Evolutionary conservation across 768 basidiomycete species (phyloP), one percentile per base, ranked within the genome.

Genomic region (Trametes cubensis): DNA sequence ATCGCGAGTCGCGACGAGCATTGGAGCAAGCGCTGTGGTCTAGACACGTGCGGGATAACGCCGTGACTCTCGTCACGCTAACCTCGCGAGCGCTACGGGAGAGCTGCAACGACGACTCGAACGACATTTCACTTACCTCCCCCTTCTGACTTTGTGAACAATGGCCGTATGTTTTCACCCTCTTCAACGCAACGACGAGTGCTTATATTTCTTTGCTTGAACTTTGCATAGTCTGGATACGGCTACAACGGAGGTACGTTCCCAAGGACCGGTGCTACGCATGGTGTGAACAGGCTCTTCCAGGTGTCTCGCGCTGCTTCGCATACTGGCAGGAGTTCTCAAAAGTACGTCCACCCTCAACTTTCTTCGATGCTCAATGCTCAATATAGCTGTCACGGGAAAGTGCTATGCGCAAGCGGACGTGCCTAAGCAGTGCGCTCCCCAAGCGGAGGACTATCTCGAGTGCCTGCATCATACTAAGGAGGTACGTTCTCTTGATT

Each of bases 251-350:
- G 63, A 60, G 63, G 63, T 64, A 41, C 40, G 62, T 41, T 40
- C 18, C 40, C n/a, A 40, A 4, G 28, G 11, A 40, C 25, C 30
- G 57, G 42, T 34, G 42, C 17, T 20, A 21, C 21, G 26, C 20
- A 44, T 17, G 25, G 49, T 50, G 28, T 59, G 58, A 60, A 64
- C 45, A n/a, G n/a, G 28, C 13, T 39, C 55, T 59, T 61, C 60
- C 64, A 94, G 93, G 92, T 68, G 86, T 85, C 66, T 85, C 91
- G 63, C 83, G 92, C 70, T 97, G 95, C 76, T 95, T 95, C 75
- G 80, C 85, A 14, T 92, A 89, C 77, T 96, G 94, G 94, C 94
- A 95, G 71, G 92, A 95, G 74, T 90, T 92, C 77, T 81, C 86
- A 67, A 89, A 87, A 71, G 90, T 88, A 56, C 56, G 61, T 48